phyloP scores from a whole-genome alignment of 73 alveolate species.

The Effrenium voratum region DNA sequence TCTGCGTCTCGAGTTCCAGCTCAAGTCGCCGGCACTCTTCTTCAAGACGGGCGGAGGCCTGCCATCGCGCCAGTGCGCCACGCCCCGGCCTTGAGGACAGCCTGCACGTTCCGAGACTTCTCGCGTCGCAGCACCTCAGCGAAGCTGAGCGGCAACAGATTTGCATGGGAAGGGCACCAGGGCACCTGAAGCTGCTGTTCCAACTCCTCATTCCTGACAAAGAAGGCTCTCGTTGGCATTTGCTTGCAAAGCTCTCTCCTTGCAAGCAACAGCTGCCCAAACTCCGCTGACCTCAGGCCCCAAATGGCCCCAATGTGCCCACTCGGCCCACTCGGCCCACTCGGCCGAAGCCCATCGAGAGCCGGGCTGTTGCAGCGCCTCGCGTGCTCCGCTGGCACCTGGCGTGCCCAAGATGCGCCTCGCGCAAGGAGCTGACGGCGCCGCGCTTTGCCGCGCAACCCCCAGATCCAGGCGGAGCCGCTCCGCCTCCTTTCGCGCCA shows the following conservation, averaged over 20 bases:
- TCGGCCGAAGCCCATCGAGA: neutral
- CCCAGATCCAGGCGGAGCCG: slow-evolving; percentile 13
- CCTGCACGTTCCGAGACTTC: neutral
- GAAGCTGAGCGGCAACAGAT: neutral
- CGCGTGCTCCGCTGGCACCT: slow-evolving; percentile 68
- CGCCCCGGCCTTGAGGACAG: too few species aligned
- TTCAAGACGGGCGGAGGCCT: neutral
- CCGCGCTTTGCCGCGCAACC: slow-evolving; percentile 25
- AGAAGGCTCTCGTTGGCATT: neutral
- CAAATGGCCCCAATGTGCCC: neutral
- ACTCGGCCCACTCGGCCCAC: neutral
- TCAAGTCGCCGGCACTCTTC: slow-evolving; percentile 20
- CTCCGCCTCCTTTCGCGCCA: neutral
- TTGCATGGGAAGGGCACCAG: too few species aligned
- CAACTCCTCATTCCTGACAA: slow-evolving; percentile 42
- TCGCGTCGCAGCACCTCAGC: neutral
- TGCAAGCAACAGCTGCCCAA: slow-evolving; percentile 43
- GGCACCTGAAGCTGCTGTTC: slow-evolving; percentile 56
- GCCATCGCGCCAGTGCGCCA: too few species aligned
- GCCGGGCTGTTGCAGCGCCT: slow-evolving; percentile 26
- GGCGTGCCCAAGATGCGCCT: neutral
- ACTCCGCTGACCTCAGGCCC: slow-evolving; percentile 38
- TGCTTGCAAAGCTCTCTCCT: neutral
- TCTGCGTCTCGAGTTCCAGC: slow-evolving; percentile 31
- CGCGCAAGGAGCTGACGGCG: neutral